Conservation (phyloP, 805 yeast genomes). For the Spencermartinsiella europaea region DNA sequence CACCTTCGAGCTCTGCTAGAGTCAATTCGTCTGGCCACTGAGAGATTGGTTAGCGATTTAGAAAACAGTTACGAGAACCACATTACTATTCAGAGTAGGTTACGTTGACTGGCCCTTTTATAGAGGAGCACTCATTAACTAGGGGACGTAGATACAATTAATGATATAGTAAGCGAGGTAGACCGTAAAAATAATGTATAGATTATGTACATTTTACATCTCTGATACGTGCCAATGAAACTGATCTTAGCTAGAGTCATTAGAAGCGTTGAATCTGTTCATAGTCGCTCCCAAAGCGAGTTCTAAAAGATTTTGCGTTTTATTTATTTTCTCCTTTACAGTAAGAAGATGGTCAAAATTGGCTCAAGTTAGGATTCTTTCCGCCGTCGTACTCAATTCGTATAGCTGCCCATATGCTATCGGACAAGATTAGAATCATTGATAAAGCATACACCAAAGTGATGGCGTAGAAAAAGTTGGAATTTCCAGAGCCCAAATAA, state of each 20-base stretch:
- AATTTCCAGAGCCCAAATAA: slow-evolving; percentile 87
- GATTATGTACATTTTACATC: no score
- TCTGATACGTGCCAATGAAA: no score
- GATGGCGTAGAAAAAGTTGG: slow-evolving; percentile 94
- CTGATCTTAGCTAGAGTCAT: no score
- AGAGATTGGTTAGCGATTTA: slow-evolving; percentile 14
- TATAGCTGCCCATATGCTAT: slow-evolving; percentile 76
- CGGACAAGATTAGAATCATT: slow-evolving; percentile 61
- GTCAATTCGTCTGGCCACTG: slow-evolving; percentile 18
- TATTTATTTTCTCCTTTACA: no score
- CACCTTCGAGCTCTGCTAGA: slow-evolving; percentile 20
- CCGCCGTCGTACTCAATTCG: slow-evolving; percentile 59
- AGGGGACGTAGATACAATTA: background rate
- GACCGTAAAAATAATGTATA: background rate
- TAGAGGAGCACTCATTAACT: no score
- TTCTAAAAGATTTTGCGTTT: no score
- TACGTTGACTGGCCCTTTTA: no score
- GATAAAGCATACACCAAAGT: slow-evolving; percentile 74
- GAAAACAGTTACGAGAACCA: slow-evolving; percentile 16
- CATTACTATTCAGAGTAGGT: slow-evolving; percentile 12
- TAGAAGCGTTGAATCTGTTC: no score
- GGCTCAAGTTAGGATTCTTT: slow-evolving; percentile 24
- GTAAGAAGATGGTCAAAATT: slow-evolving; percentile 19
- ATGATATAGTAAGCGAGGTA: background rate
- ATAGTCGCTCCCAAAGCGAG: no score